A percentile compares a stretch with the other conserved stretches of the same genome.
Evolutionary conservation across 208 protist species (phyloP).

Genomic region (Leishmania braziliensis): DNA sequence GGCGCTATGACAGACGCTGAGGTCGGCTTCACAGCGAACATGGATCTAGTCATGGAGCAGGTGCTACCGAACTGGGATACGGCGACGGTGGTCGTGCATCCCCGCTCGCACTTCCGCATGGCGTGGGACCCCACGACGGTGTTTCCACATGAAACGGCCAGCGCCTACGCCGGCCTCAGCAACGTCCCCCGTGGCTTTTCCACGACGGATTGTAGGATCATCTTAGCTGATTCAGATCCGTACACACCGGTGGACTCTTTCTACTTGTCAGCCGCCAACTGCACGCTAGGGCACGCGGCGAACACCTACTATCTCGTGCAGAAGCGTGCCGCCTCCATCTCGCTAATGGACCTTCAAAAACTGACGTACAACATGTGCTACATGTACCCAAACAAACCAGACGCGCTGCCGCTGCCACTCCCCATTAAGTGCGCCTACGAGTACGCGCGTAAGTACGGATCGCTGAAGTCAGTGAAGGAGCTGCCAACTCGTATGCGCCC

Average conservation of each 20-base stretch:
- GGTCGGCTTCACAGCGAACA: slow-evolving; percentile 27
- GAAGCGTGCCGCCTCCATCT: slow-evolving; percentile 16
- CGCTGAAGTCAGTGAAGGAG: slow-evolving; percentile 28
- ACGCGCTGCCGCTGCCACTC: slow-evolving; percentile 57
- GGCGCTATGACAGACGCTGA: slow-evolving; percentile 60
- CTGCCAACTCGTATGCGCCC: slow-evolving; percentile 33
- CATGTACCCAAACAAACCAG: slow-evolving; percentile 72
- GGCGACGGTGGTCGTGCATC: slow-evolving; percentile 53
- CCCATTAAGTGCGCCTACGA: slow-evolving; percentile 65
- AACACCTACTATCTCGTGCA: slow-evolving; percentile 55
- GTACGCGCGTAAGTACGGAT: slow-evolving; percentile 56
- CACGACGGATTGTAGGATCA: slow-evolving; percentile 23
- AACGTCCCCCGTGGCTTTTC: slow-evolving; percentile 61
- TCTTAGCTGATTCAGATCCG: slow-evolving; percentile 31
- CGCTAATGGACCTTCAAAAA: slow-evolving; percentile 33
- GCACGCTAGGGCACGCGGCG: slow-evolving; percentile 51
- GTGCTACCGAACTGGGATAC: slow-evolving; percentile 37
- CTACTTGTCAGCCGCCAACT: slow-evolving; percentile 52
- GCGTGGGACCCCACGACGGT: slow-evolving; percentile 13
- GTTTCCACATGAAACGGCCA: slow-evolving; percentile 10
- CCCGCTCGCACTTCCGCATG: slow-evolving; percentile 53
- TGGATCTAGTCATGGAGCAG: slow-evolving; percentile 29
- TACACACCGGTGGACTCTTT: slow-evolving; percentile 36
- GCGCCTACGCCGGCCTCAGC: slow-evolving; percentile 18
- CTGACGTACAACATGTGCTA: slow-evolving; percentile 61